Evolutionary conservation across 495 filamentous ascomycete genomes (phyloP).

Genomic region (Penicillium lagena): DNA sequence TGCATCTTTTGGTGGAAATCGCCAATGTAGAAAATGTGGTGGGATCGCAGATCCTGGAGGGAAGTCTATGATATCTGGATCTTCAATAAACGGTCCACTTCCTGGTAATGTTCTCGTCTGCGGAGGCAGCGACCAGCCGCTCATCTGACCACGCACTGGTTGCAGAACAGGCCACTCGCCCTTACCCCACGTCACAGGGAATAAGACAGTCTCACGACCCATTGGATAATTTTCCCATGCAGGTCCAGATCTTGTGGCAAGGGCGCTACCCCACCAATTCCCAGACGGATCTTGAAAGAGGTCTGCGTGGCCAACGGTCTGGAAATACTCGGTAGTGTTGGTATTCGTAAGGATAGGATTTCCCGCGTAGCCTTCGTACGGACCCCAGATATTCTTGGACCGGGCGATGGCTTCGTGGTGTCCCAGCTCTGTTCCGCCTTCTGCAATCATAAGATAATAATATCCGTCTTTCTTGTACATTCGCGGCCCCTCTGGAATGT

Average conservation of each 20-base stretch:
- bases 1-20: slow-evolving; percentile 1
- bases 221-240: slow-evolving; percentile 45
- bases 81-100: slow-evolving; percentile 4
- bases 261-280: slow-evolving; percentile 46
- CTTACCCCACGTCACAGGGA: slow-evolving; percentile 43
- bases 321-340: slow-evolving; percentile 15
- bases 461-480: slow-evolving; percentile 49
- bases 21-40: slow-evolving; percentile 9
- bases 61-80: slow-evolving; percentile 13
- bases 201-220: slow-evolving; percentile 51
- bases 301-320: slow-evolving; percentile 17
- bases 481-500: slow-evolving; percentile 56
- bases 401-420: slow-evolving; percentile 50
- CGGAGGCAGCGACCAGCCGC: slow-evolving; percentile 8
- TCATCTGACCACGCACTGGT: slow-evolving; percentile 20
- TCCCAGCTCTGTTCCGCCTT: slow-evolving; percentile 55
- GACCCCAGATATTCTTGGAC: slow-evolving; percentile 49
- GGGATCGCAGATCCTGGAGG: slow-evolving; percentile 7
- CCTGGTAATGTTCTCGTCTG: background rate
- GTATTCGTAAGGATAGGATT: slow-evolving; percentile 14
- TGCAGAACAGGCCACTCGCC: slow-evolving; percentile 13
- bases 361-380: slow-evolving; percentile 30
- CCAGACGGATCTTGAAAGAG: slow-evolving; percentile 35
- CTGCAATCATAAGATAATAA: slow-evolving; percentile 54
- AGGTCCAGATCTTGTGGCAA: slow-evolving; percentile 37